Percentiles rank a stretch among this genome's conserved stretches.
These are phyloP conservation scores for Bidens hawaiensis DNA, from an alignment of 140 eudicot species.

Conservation along the genomic window DNA sequence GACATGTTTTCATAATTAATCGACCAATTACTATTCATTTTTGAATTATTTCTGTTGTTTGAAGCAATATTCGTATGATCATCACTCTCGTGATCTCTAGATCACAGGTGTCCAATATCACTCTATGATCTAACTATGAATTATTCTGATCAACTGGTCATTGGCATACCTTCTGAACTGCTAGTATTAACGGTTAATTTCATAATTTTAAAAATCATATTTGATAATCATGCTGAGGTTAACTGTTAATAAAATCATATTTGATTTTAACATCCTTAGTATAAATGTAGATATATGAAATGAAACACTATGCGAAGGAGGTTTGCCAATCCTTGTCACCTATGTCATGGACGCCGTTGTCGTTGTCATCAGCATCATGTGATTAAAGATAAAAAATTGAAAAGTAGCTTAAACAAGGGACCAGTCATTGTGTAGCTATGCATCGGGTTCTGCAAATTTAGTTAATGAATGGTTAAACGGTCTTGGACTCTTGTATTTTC, in stretches of 20 bases:
- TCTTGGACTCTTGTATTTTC: neutral
- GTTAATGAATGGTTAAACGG: neutral
- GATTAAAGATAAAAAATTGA: neutral
- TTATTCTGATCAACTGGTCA: neutral
- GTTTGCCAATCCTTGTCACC: neutral
- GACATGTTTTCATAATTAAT: neutral
- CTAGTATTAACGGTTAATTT: neutral
- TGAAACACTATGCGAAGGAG: neutral
- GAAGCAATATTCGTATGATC: neutral
- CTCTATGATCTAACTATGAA: neutral
- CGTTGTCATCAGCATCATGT: neutral
- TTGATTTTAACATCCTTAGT: neutral
- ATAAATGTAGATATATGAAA: no score
- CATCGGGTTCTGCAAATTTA: neutral
- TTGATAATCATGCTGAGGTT: no score
- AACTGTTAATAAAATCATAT: neutral
- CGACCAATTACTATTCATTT: neutral
- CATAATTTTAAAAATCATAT: no score
- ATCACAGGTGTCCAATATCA: neutral
- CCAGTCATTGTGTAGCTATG: neutral
- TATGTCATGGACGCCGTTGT: neutral
- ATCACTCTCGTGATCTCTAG: neutral
- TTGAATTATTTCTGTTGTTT: neutral
- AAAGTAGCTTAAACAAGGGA: neutral
- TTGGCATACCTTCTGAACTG: neutral